Evolutionary conservation across 2,329 filamentous ascomycete genomes (phyloP).

Genomic region (Berkeleyomyces rouxiae): DNA sequence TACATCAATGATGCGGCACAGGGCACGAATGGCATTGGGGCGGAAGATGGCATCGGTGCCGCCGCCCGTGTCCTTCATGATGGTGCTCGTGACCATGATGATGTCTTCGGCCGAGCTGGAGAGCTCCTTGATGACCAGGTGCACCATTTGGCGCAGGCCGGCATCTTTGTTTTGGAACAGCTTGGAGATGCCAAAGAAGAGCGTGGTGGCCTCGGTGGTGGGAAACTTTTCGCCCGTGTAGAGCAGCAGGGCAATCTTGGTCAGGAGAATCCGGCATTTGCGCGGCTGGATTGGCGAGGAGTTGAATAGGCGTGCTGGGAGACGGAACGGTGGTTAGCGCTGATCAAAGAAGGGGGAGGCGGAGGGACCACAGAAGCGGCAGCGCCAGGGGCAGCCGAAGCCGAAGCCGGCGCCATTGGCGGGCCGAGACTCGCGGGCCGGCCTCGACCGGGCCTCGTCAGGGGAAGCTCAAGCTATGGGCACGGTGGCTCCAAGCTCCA

Average conservation of each 20-base stretch:
- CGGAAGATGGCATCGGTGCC: constrained; percentile 87
- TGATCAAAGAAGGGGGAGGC: not conserved
- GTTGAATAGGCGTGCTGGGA: constrained; percentile 86
- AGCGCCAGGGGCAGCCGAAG: too few species aligned
- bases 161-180: constrained; percentile 99
- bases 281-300: constrained; percentile 89
- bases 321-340: constrained; percentile 8
- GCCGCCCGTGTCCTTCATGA: constrained; percentile 98
- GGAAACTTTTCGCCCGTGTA: constrained; percentile 97
- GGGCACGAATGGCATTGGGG: constrained; percentile 85
- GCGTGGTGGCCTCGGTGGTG: constrained; percentile 87
- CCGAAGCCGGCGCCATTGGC: too few species aligned
- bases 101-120: constrained; percentile 92
- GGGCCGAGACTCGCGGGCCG: not conserved
- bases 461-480: constrained; percentile 8
- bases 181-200: constrained; percentile 98
- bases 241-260: constrained; percentile 89
- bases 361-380: too few species aligned
- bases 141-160: constrained; percentile 95
- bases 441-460: not conserved
- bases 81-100: constrained; percentile 98
- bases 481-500: not conserved
- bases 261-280: constrained; percentile 92
- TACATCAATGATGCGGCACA: constrained; percentile 95
- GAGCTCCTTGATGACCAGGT: constrained; percentile 94